Evolutionary conservation across 2,329 filamentous ascomycete genomes (phyloP).

Genomic region (Talaromyces sp.): DNA sequence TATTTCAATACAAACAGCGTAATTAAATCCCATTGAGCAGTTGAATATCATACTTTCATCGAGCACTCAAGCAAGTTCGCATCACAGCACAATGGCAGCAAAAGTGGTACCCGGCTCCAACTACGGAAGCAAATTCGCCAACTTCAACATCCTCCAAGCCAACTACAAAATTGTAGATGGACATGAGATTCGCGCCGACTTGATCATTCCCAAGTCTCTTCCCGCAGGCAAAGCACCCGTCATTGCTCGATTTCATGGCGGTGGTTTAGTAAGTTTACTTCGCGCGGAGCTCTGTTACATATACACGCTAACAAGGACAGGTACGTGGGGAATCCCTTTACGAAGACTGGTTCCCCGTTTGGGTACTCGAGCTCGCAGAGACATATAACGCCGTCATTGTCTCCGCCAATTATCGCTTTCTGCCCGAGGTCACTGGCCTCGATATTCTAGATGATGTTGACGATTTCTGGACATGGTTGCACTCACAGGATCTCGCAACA

Average conservation of each 20-base stretch:
- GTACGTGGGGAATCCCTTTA: slow-evolving; percentile 18
- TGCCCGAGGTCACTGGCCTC: slow-evolving; percentile 45
- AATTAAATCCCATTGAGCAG: neutral
- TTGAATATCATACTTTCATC: neutral
- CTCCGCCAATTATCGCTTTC: slow-evolving; percentile 47
- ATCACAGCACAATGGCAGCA: slow-evolving; percentile 7
- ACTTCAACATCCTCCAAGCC: slow-evolving; percentile 16
- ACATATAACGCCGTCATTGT: slow-evolving; percentile 43
- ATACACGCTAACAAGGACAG: neutral
- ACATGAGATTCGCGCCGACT: slow-evolving; percentile 17
- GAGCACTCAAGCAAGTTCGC: neutral
- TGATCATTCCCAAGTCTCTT: slow-evolving; percentile 13
- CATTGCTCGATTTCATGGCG: slow-evolving; percentile 19
- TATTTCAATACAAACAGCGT: neutral
- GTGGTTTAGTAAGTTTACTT: slow-evolving; percentile 14
- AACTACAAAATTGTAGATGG: slow-evolving; percentile 17
- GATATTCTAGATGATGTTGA: slow-evolving; percentile 48
- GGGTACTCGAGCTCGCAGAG: slow-evolving; percentile 38
- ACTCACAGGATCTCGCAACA: slow-evolving; percentile 12
- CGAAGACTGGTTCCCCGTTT: slow-evolving; percentile 26
- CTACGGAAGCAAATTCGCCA: slow-evolving; percentile 3
- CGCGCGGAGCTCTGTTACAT: neutral
- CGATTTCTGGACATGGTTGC: slow-evolving; percentile 49
- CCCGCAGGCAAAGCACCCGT: slow-evolving; percentile 16
- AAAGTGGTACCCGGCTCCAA: slow-evolving; percentile 4